Evolutionary conservation across 1,284 basidiomycete genomes (phyloP), one percentile per base, ranked within the genome.

Genomic region (Austroboletus niveus): DNA sequence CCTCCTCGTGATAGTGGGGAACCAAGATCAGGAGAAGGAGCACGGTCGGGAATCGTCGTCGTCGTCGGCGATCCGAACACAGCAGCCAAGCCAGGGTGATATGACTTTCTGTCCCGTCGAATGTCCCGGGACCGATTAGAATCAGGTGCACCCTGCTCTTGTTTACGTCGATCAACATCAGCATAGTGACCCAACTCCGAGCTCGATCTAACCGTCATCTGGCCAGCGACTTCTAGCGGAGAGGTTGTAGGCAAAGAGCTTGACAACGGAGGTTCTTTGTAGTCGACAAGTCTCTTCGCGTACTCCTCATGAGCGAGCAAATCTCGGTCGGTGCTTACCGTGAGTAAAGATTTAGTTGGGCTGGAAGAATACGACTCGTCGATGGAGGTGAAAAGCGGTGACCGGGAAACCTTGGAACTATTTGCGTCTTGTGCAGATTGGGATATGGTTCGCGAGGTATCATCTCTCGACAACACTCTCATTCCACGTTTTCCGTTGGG

Each of bases 111-210:
- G 52, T 78, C 74, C 20, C 80, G 75, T 49, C 65, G 69, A 45
- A 58, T 65, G 53, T 82, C 77, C 52, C 76, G 72, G 45, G 72
- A 66, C 30, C 79, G 76, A 58, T 78, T 72, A 48, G 76, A 75
- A 56, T 88, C 87, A 42, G 44, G 76, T 15, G 79, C 78, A 38
- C 70, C 63, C 47, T 75, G 75, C 45, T 76, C 75, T 48, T 72
- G 66, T 40, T 68, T 73, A n/a, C 72, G 72, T 55, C 69, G 67
- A 45, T 76, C 75, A 48, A 74, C 64, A 69, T 90, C 88, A 36
- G 82, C 63, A 67, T 92, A 91, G 62, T 92, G 83, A 1, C 89
- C 89, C 45, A 89, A 72, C 64, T 89, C 88, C 17, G 88, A 92
- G 61, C 84, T 89, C 11, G 87, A 79, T 45, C 88, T 81, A 51